Percentiles rank a stretch among this genome's conserved stretches.
These are phyloP conservation scores for Saccharomycopsis selenospora DNA, from an alignment of 805 yeast species.

Conservation along the genomic window DNA sequence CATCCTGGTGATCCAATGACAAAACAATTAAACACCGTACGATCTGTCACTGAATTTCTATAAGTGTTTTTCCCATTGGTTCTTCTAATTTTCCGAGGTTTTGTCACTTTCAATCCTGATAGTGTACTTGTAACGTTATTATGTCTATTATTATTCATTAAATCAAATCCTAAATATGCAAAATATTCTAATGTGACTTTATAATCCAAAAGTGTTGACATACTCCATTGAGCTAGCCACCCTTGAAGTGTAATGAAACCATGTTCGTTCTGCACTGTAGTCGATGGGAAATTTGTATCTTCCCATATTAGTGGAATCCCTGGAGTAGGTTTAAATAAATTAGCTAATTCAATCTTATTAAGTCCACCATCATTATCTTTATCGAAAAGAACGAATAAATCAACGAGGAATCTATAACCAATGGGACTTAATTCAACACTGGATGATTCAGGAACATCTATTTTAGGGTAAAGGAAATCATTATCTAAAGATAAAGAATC, in stretches of 20 bases:
- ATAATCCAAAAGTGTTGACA: slow-evolving; percentile 85
- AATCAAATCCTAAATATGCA: slow-evolving; percentile 79
- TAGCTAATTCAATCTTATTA: slow-evolving; percentile 59
- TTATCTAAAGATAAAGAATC: slow-evolving; percentile 84
- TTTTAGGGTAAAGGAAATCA: slow-evolving; percentile 65
- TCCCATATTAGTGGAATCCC: slow-evolving; percentile 87
- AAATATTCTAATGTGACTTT: slow-evolving; percentile 79
- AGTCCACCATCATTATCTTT: slow-evolving; percentile 96
- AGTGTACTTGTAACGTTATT: slow-evolving; percentile 26
- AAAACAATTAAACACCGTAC: slow-evolving; percentile 89
- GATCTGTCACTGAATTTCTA: slow-evolving; percentile 63
- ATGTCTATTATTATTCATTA: slow-evolving; percentile 24
- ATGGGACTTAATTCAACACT: slow-evolving; percentile 88
- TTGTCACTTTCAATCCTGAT: slow-evolving; percentile 71
- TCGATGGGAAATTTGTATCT: slow-evolving; percentile 74
- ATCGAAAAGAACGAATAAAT: slow-evolving; percentile 79
- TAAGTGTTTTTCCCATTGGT: slow-evolving; percentile 55
- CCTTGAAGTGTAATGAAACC: slow-evolving; percentile 93
- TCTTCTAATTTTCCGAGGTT: slow-evolving; percentile 63
- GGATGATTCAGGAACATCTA: slow-evolving; percentile 66
- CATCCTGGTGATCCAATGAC: slow-evolving; percentile 78
- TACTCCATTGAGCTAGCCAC: slow-evolving; percentile 98
- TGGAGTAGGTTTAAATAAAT: slow-evolving; percentile 82
- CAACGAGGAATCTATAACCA: slow-evolving; percentile 89
- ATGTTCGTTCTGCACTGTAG: slow-evolving; percentile 84